These are phyloP conservation scores for Suillus lakei DNA, from an alignment of 768 basidiomycete species.

Conservation along the genomic window DNA sequence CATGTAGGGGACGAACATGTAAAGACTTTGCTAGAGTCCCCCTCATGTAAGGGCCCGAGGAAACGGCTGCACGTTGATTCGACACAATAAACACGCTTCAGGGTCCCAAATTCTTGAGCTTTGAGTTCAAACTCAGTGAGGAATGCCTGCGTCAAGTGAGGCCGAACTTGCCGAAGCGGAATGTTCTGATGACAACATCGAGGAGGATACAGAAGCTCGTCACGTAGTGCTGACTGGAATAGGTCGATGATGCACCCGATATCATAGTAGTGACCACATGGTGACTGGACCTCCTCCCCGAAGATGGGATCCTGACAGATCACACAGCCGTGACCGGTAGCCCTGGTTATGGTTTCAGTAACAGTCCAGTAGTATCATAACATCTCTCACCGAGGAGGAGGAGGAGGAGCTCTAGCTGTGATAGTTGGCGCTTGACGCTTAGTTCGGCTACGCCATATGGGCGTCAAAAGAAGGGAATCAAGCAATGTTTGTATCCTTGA, in stretches of 20 bases:
- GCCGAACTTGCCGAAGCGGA: slow-evolving; percentile 27
- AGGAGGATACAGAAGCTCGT: slow-evolving; percentile 46
- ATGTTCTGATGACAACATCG: slow-evolving; percentile 41
- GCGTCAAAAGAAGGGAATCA: no score
- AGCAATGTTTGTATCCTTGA: no score
- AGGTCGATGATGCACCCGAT: slow-evolving; percentile 35
- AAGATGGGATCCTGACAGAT: slow-evolving; percentile 38
- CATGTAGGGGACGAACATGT: slow-evolving; percentile 25
- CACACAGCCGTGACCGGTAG: slow-evolving; percentile 37
- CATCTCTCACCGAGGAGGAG: no score
- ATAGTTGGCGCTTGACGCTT: no score
- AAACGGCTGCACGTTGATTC: slow-evolving; percentile 39
- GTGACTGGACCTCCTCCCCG: slow-evolving; percentile 29
- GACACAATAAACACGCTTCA: slow-evolving; percentile 43
- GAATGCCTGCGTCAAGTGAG: no score
- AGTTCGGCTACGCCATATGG: no score
- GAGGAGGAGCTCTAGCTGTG: no score
- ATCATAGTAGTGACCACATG: slow-evolving; percentile 43
- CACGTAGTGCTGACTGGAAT: slow-evolving; percentile 37
- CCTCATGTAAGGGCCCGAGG: slow-evolving; percentile 34
- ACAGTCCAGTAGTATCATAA: no score
- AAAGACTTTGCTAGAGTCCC: slow-evolving; percentile 28
- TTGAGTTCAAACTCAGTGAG: slow-evolving; percentile 29
- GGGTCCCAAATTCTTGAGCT: slow-evolving; percentile 33
- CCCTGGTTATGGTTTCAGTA: slow-evolving; percentile 6